Base-by-base conservation (phyloP, 345 rosid genomes). In the Alliaria petiolata region DNA sequence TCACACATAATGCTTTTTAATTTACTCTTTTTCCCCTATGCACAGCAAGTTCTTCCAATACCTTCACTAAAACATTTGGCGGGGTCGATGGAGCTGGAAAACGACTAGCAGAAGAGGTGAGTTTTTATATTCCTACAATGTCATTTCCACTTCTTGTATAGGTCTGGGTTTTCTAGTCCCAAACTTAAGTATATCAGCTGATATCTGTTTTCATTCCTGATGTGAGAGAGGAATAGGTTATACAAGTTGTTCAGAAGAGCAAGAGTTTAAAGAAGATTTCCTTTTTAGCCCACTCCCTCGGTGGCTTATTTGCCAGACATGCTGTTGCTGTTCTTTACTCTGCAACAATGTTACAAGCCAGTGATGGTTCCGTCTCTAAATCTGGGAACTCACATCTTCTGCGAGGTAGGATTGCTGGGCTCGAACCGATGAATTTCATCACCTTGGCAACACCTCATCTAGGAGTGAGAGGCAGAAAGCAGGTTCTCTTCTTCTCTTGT, bases 401-500 rank as follows among this genome's bases (percentile, higher is more conserved):
- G 65, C 74, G 74, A 70, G 95, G 89, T 77, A 84, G 61, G 57
- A 82, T 95, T 80, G 96, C 95, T 64, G 99, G 97, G 58, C 81
- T 95, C 69, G 93, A 95, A 70, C 91, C 99, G 20, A 77, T 89
- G 69, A 95, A 82, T 88, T 95, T 95, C 86, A 83, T 95, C 70
- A 86, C 96, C 72, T 81, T 95, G 90, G 99, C 97, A 46, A 95
- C 95, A 72, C 99, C 99, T 65, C 99, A 95, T 82, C 96, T 95
- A 33, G 99, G 99, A 26, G 99, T 91, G 67, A 83, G 97, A 81
- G 99, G 99, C 75, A 91, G 83, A 81, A 89, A 87, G 74, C 99
- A 95, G 97, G 98, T 90, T 77, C 71, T 54, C 51, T 55, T 30
- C 45, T 38, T 16, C 55, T 39, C 26, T 26, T 49, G 33, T 51